phyloP scores from a whole-genome alignment of 1,139 yeast species.

The Hansenula sp. region DNA sequence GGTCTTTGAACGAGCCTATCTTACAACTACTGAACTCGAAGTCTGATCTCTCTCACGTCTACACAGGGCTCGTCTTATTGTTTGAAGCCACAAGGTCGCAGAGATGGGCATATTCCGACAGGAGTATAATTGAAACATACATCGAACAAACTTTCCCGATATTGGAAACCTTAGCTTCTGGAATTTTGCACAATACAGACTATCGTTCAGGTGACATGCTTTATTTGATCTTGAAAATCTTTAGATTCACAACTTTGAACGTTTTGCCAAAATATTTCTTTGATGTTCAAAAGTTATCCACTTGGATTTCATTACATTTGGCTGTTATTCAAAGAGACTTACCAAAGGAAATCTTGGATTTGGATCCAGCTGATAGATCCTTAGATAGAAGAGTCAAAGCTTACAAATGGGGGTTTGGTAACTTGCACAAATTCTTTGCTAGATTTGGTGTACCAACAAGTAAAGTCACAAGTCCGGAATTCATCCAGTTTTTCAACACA shows the following conservation, averaged over 20 bases:
- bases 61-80: slow-evolving; percentile 54
- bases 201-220: slow-evolving; percentile 49
- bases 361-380: slow-evolving; percentile 50
- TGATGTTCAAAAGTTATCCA: slow-evolving; percentile 46
- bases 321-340: slow-evolving; percentile 53
- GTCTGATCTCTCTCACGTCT: slow-evolving; percentile 46
- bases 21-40: slow-evolving; percentile 40
- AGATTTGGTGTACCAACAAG: slow-evolving; percentile 46
- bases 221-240: slow-evolving; percentile 59
- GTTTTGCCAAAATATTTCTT: slow-evolving; percentile 55
- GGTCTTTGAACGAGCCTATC: slow-evolving; percentile 30
- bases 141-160: slow-evolving; percentile 49
- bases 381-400: slow-evolving; percentile 53
- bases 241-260: slow-evolving; percentile 57
- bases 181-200: slow-evolving; percentile 34
- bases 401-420: slow-evolving; percentile 73
- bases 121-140: slow-evolving; percentile 43
- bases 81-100: slow-evolving; percentile 55
- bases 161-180: slow-evolving; percentile 46
- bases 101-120: slow-evolving; percentile 50
- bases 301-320: slow-evolving; percentile 64
- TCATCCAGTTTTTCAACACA: slow-evolving; percentile 43
- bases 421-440: slow-evolving; percentile 53
- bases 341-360: slow-evolving; percentile 49
- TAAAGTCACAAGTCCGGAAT: slow-evolving; percentile 37